phyloP scores from a whole-genome alignment of 2,329 filamentous ascomycete genomes.

The Ascochyta koolunga region DNA sequence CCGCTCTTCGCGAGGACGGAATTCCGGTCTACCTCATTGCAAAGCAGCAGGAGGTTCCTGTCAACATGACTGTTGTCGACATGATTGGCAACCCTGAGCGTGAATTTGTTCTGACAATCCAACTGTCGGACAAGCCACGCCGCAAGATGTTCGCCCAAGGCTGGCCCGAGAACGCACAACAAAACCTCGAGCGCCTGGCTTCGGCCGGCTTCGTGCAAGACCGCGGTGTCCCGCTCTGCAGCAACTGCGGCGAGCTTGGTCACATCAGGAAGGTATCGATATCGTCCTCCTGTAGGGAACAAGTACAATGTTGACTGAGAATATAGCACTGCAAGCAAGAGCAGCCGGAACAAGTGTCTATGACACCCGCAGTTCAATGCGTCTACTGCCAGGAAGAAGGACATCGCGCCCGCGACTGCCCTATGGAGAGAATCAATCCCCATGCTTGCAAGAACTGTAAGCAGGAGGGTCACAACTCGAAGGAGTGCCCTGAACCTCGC shows the following conservation, averaged over 20 bases:
- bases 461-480: conserved; percentile 49
- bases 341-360: conserved; percentile 54
- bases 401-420: conserved; percentile 72
- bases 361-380: conserved; percentile 60
- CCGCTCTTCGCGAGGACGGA: conserved; percentile 55
- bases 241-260: conserved; percentile 68
- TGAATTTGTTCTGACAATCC: conserved; percentile 68
- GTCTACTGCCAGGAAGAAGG: conserved; percentile 68
- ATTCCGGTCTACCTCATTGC: conserved; percentile 60
- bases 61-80: conserved; percentile 58
- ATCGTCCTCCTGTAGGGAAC: not conserved
- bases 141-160: conserved; percentile 57
- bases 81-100: conserved; percentile 64
- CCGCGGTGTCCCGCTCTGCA: conserved; percentile 64
- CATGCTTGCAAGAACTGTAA: conserved; percentile 74
- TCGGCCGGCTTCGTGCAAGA: conserved; percentile 70
- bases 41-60: conserved; percentile 51
- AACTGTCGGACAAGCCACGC: conserved; percentile 64
- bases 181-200: conserved; percentile 68
- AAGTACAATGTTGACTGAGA: conserved; percentile 6
- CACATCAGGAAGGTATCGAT: conserved; percentile 57
- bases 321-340: conserved; percentile 64
- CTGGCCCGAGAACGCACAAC: conserved; percentile 65
- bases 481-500: conserved; percentile 52
- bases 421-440: conserved; percentile 61